These are phyloP conservation scores for Adansonia digitata DNA, from an alignment of 345 rosid genomes.

Conservation along the genomic window DNA sequence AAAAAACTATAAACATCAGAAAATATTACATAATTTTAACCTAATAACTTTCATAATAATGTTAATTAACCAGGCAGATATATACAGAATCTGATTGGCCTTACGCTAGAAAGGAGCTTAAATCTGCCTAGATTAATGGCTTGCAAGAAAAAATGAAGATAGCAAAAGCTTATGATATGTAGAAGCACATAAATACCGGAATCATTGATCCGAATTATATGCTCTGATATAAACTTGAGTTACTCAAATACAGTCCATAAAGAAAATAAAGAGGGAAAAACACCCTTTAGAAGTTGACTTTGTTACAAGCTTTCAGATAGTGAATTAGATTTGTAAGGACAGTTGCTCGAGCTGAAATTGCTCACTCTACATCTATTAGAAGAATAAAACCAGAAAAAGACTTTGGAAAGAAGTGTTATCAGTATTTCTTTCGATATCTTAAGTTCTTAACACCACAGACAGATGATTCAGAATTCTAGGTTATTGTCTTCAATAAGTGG, in stretches of 20 bases:
- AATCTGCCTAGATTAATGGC: neutral
- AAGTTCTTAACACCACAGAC: neutral
- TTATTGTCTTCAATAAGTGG: neutral
- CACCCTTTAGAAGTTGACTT: neutral
- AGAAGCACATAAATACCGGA: neutral
- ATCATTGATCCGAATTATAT: neutral
- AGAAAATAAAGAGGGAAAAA: neutral
- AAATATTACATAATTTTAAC: neutral
- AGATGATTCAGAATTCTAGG: neutral
- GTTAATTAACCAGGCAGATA: neutral
- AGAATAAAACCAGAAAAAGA: neutral
- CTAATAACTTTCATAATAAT: neutral
- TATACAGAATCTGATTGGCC: neutral
- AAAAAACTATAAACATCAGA: conserved; percentile 5
- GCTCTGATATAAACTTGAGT: neutral
- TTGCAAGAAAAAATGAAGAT: neutral
- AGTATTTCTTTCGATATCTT: neutral
- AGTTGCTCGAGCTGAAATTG: neutral
- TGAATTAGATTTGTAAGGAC: neutral
- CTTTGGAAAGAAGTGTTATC: neutral
- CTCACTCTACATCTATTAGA: too few species aligned
- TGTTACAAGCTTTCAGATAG: neutral
- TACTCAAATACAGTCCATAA: neutral
- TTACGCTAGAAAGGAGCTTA: neutral
- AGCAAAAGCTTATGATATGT: neutral